These are phyloP conservation scores for Comarum palustre DNA, from an alignment of 306 rosid genomes.

Conservation along the genomic window DNA sequence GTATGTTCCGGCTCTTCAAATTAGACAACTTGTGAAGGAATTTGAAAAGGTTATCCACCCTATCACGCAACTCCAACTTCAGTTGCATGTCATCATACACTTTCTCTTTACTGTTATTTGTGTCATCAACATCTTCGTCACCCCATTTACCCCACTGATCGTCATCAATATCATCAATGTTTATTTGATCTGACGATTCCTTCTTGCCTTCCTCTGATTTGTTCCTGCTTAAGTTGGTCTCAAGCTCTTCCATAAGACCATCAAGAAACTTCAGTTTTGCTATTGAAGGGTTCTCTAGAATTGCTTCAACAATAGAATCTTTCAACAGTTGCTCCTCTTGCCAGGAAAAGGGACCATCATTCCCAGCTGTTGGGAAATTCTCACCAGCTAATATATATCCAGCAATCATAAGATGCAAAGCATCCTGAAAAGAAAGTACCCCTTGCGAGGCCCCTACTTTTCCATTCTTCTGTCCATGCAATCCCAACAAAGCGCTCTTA, in stretches of 20 bases:
- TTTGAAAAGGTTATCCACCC: constrained; percentile 79
- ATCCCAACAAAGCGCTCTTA: constrained; percentile 66
- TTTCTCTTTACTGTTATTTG: constrained; percentile 44
- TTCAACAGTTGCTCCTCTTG: constrained; percentile 86
- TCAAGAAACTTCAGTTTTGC: constrained; percentile 72
- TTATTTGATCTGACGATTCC: constrained; percentile 30
- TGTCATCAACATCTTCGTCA: constrained; percentile 68
- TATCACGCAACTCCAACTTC: constrained; percentile 88
- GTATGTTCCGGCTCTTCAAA: constrained; percentile 54
- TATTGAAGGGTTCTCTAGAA: constrained; percentile 72
- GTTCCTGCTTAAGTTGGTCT: constrained; percentile 49
- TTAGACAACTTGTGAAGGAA: constrained; percentile 77
- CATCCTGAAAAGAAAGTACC: constrained; percentile 72
- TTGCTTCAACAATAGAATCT: constrained; percentile 78
- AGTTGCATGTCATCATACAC: constrained; percentile 69
- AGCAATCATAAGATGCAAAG: constrained; percentile 63
- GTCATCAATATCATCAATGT: constrained; percentile 73
- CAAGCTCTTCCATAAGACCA: constrained; percentile 77
- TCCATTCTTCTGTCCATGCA: constrained; percentile 43
- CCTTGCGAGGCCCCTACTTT: constrained; percentile 52
- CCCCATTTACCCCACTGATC: constrained; percentile 97
- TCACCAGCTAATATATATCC: constrained; percentile 91
- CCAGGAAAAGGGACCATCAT: constrained; percentile 95
- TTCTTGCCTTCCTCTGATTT: constrained; percentile 51
- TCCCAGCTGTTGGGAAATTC: constrained; percentile 81